Conservation (phyloP, 768 basidiomycete genomes). For the Pleurotus tuber-regium region DNA sequence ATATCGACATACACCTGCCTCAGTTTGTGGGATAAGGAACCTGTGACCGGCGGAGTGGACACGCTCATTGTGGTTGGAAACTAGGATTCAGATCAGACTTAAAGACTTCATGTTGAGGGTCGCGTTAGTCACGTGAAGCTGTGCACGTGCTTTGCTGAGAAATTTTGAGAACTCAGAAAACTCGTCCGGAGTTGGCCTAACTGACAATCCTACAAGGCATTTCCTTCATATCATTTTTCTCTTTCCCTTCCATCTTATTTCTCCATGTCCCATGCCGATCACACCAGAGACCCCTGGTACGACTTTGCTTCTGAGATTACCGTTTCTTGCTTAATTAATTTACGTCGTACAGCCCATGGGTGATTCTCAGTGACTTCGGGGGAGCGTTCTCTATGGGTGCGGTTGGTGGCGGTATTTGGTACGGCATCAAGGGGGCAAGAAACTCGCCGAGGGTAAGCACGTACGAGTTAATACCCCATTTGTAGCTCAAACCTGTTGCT, state of each 20-base stretch:
- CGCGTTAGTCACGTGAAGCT: not conserved
- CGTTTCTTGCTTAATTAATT: not conserved
- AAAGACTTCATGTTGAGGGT: not conserved
- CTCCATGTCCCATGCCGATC: slow-evolving; percentile 85
- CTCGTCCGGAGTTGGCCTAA: slow-evolving; percentile 11
- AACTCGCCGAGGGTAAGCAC: slow-evolving; percentile 87
- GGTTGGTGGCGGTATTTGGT: slow-evolving; percentile 97
- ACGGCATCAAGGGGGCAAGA: slow-evolving; percentile 95
- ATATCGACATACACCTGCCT: slow-evolving; percentile 60
- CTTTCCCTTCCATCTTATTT: slow-evolving; percentile 15
- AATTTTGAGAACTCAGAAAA: slow-evolving; percentile 1
- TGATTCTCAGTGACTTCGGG: slow-evolving; percentile 97
- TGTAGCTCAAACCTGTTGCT: slow-evolving; percentile 9
- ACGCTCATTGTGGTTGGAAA: slow-evolving; percentile 28
- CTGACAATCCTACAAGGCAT: not conserved
- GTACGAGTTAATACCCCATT: not conserved
- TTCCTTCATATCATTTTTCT: slow-evolving; percentile 13
- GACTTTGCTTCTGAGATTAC: slow-evolving; percentile 12
- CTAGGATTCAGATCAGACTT: not conserved
- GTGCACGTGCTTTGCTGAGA: not conserved
- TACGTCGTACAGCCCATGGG: slow-evolving; percentile 76
- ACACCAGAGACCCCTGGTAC: slow-evolving; percentile 91
- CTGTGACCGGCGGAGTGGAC: slow-evolving; percentile 16
- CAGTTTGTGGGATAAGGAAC: slow-evolving; percentile 26
- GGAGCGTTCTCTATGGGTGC: slow-evolving; percentile 98